Conservation (phyloP, 176 grass and related monocot species). For the Leersia perrieri region DNA sequence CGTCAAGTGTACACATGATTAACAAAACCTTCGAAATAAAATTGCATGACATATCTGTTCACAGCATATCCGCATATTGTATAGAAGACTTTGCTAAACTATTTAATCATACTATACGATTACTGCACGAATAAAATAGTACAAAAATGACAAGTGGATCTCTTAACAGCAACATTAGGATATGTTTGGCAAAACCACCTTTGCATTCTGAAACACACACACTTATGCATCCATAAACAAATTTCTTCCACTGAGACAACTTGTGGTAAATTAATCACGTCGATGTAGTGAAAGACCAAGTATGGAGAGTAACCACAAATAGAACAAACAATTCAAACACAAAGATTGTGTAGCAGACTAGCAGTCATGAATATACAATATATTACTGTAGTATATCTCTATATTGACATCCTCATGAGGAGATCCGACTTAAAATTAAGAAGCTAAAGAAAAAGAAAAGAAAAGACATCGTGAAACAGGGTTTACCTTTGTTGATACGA, state of each 20-base stretch:
- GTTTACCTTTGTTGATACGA: background rate
- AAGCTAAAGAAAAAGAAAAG: too few species aligned
- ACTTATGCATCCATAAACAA: background rate
- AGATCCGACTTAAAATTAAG: background rate
- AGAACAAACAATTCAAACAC: background rate
- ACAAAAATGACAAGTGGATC: background rate
- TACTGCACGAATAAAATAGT: background rate
- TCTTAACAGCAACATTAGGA: background rate
- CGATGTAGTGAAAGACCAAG: background rate
- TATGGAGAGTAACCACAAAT: background rate
- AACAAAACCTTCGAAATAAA: background rate
- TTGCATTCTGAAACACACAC: conserved; percentile 4
- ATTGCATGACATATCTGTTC: background rate
- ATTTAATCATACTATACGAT: background rate
- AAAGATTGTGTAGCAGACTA: background rate
- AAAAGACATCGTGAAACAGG: background rate
- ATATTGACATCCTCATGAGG: background rate
- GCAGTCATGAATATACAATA: conserved; percentile 14
- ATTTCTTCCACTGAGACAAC: background rate
- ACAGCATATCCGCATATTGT: background rate
- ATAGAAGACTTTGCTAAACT: background rate
- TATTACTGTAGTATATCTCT: background rate
- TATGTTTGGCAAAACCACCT: background rate
- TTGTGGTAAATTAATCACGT: background rate
- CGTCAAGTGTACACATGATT: background rate